Evolutionary conservation across 192 early-diverging fungal species (phyloP), one percentile per base, ranked within the genome.

Genomic region (Geranomyces variabilis): DNA sequence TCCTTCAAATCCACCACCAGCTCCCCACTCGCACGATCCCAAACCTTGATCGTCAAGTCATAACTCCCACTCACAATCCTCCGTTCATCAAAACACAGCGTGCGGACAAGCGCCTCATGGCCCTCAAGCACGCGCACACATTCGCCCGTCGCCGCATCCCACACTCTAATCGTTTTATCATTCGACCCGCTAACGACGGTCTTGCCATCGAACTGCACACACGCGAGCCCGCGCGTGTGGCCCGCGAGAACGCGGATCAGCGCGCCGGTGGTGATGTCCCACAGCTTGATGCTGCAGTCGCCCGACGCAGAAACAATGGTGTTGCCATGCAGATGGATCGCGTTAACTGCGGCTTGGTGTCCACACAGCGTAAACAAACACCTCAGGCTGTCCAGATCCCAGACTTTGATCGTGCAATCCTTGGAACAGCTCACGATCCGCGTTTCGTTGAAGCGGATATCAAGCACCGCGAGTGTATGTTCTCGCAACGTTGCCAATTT

Each of bases 31-130:
- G 19, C 28, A 28, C 96, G 89, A 78, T 97, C 95, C 97, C 96
- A 99, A n/a, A 99, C 91, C 74, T 93, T 92, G 57, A 99, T 90
- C 1, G 91, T 89, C 71, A 96, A 88, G 76, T 99, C 96, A 75
- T 98, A 98, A 26, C 90, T 91, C 3, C 96, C 96, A 41, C 88
- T 91, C 1, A 98, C 93, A 58, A 96, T 90, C 48, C 87, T 80
- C 34, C 92, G 82, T 6, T 90, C 79, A 58, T 93, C 92, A 78
- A 89, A 96, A 71, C 92, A 89, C 33, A 98, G 76, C 5, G 96
- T 96, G 63, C 96, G 87, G 24, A 98, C 93, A 84, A 94, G 87
- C 75, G 94, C 93, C 0, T 87, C 83, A 64, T 98, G 96, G 0
- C 93, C 94, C 28, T 75, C 68, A 43, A 83, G 63, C 9, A 72